These are phyloP conservation scores for Skeletonema menzelii DNA, from an alignment of 108 stramenopile species.

Conservation along the genomic window DNA sequence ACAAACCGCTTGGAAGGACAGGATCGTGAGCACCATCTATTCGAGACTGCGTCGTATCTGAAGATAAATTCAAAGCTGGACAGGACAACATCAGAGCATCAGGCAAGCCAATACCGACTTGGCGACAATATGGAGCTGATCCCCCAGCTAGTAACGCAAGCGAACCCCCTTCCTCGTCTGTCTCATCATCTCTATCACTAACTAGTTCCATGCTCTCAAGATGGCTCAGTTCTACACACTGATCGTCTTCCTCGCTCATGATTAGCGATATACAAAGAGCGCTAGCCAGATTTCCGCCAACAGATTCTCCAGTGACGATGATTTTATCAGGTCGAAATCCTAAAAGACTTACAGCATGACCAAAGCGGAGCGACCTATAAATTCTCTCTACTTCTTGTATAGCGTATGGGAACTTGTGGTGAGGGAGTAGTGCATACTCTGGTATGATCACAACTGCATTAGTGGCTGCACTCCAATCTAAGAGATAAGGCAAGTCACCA, in stretches of 20 bases:
- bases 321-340: slow-evolving; percentile 78
- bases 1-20: slow-evolving; percentile 72
- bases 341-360: slow-evolving; percentile 51
- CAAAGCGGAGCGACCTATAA: slow-evolving; percentile 59
- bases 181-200: slow-evolving; percentile 23
- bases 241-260: slow-evolving; percentile 31
- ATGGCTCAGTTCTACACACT: slow-evolving; percentile 17
- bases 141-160: neutral
- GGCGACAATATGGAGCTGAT: neutral
- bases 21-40: slow-evolving; percentile 74
- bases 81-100: slow-evolving; percentile 81
- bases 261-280: slow-evolving; percentile 72
- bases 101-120: slow-evolving; percentile 41
- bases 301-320: slow-evolving; percentile 77
- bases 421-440: slow-evolving; percentile 77
- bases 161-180: slow-evolving; percentile 3
- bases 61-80: slow-evolving; percentile 72
- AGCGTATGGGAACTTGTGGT: slow-evolving; percentile 72
- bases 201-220: slow-evolving; percentile 19
- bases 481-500: slow-evolving; percentile 74
- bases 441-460: slow-evolving; percentile 81
- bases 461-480: slow-evolving; percentile 79
- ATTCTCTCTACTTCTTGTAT: slow-evolving; percentile 57
- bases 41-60: slow-evolving; percentile 65
- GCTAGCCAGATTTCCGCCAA: slow-evolving; percentile 80